Evolutionary conservation across 2,329 filamentous ascomycete genomes (phyloP).

Genomic region (Sphaceloma murrayae): DNA sequence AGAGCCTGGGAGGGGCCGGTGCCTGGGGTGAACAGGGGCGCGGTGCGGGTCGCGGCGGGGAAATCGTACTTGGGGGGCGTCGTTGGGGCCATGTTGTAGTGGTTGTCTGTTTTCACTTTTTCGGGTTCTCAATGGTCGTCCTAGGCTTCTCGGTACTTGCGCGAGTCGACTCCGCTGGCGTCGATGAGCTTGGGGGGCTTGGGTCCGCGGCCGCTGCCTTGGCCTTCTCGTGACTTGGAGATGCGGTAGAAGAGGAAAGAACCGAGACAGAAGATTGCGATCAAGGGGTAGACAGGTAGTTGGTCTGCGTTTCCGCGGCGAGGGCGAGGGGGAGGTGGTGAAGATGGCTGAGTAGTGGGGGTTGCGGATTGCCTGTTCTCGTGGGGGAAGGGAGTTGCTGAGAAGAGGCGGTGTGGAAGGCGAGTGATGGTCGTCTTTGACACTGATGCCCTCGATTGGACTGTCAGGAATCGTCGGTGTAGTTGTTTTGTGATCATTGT

Average conservation of each 20-base stretch:
- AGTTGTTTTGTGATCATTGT: too few species aligned
- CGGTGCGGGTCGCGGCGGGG: slow-evolving; percentile 45
- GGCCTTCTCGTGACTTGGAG: slow-evolving; percentile 36
- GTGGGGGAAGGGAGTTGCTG: not conserved
- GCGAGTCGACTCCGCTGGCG: slow-evolving; percentile 13
- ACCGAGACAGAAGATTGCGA: slow-evolving; percentile 39
- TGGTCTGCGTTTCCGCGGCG: slow-evolving; percentile 22
- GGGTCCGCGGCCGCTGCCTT: slow-evolving; percentile 26
- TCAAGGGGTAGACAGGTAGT: slow-evolving; percentile 38
- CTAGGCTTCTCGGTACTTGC: slow-evolving; percentile 16
- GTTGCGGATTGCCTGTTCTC: not conserved
- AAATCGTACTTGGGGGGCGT: slow-evolving; percentile 27
- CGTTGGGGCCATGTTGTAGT: slow-evolving; percentile 24
- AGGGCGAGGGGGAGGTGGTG: slow-evolving; percentile 18
- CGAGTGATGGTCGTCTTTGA: too few species aligned
- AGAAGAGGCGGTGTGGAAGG: too few species aligned
- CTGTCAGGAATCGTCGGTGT: too few species aligned
- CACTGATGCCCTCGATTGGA: too few species aligned
- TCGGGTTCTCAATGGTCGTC: too few species aligned
- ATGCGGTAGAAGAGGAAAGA: slow-evolving; percentile 39
- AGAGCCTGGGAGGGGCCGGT: slow-evolving; percentile 53
- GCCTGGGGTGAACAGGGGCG: slow-evolving; percentile 61
- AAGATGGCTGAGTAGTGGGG: not conserved
- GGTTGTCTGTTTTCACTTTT: too few species aligned
- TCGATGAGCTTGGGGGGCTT: slow-evolving; percentile 16